Conservation (phyloP, 331 rosid species). For the Quercus lobata region DNA sequence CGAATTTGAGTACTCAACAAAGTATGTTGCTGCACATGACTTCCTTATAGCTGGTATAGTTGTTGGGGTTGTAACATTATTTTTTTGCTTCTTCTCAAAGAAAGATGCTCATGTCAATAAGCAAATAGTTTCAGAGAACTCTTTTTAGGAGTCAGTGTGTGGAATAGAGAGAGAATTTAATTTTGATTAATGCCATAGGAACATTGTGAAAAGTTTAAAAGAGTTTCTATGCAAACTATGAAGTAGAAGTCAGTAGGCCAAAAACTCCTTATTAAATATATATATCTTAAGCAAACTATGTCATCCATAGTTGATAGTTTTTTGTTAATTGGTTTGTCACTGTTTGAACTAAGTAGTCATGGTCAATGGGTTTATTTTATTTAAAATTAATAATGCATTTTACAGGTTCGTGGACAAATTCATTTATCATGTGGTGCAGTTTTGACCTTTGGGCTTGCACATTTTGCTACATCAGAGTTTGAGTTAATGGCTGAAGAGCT, state of each 20-base stretch:
- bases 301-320: background rate
- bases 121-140: background rate
- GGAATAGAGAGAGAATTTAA: background rate
- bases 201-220: background rate
- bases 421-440: constrained; percentile 63
- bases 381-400: constrained; percentile 5
- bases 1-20: too few relatives aligned
- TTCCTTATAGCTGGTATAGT: background rate
- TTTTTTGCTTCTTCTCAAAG: background rate
- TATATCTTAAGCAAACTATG: background rate
- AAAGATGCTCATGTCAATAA: background rate
- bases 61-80: background rate
- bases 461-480: constrained; percentile 83
- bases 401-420: constrained; percentile 92
- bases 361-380: background rate
- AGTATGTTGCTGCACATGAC: background rate
- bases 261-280: too few relatives aligned
- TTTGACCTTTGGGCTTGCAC: constrained; percentile 91
- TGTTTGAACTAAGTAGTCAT: background rate
- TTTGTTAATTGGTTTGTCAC: background rate
- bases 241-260: too few relatives aligned
- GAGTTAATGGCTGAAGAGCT: constrained; percentile 99
- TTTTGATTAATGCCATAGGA: background rate
- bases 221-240: background rate
- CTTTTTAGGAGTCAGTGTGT: background rate